A percentile compares a stretch with the other conserved stretches of the same genome.
These are phyloP conservation scores for Biscogniauxia sp. DNA, from an alignment of 2,329 filamentous ascomycete species.

Conservation along the genomic window DNA sequence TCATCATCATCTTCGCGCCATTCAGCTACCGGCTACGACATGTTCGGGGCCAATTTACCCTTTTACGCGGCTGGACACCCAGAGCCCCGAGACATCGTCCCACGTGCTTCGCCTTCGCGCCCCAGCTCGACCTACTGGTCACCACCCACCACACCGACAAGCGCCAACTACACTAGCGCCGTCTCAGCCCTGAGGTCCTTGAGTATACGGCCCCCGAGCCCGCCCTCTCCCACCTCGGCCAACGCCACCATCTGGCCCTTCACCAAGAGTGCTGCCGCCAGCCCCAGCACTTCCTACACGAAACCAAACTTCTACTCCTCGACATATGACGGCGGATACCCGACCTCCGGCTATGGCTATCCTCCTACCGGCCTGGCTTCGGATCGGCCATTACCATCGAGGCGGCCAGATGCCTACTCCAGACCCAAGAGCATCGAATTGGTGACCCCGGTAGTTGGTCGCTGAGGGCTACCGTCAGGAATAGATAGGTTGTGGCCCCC, in stretches of 20 bases:
- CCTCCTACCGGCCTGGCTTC: constrained; percentile 34
- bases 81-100: constrained; percentile 61
- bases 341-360: constrained; percentile 37
- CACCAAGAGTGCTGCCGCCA: constrained; percentile 48
- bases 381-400: constrained; percentile 56
- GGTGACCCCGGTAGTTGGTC: constrained; percentile 57
- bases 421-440: constrained; percentile 63
- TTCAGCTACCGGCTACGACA: constrained; percentile 31
- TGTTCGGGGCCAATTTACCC: constrained; percentile 38
- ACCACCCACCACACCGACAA: constrained; percentile 50
- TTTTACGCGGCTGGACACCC: constrained; percentile 45
- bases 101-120: constrained; percentile 61
- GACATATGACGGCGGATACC: constrained; percentile 50
- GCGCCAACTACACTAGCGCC: constrained; percentile 47
- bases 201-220: constrained; percentile 52
- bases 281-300: constrained; percentile 53
- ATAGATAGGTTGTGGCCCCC: constrained; percentile 9
- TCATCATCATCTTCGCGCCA: constrained; percentile 25
- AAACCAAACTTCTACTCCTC: constrained; percentile 46
- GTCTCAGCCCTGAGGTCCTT: constrained; percentile 56
- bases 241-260: constrained; percentile 53
- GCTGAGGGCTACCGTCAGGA: constrained; percentile 32
- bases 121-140: constrained; percentile 55
- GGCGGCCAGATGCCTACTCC: constrained; percentile 53
- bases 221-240: constrained; percentile 50